phyloP scores from a whole-genome alignment of 352 stramenopile species.

The Phytopythium oedochilum region DNA sequence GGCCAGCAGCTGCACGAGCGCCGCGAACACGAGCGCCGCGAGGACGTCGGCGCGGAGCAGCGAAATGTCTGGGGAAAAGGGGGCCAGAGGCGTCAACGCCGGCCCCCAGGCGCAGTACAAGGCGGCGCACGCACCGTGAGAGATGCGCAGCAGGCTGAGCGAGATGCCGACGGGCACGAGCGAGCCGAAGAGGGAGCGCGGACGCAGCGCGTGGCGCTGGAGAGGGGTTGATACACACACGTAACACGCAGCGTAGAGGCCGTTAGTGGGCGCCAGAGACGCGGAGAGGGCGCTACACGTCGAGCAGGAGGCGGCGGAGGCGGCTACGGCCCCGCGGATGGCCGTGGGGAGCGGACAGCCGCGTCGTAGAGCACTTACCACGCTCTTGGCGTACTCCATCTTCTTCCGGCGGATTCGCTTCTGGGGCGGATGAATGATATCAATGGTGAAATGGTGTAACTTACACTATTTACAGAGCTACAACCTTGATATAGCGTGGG shows the following conservation, averaged over 20 bases:
- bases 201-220: conserved; percentile 44
- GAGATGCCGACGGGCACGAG: conserved; percentile 43
- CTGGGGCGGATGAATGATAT: too few relatives aligned
- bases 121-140: conserved; percentile 7
- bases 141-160: conserved; percentile 43
- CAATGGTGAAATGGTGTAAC: too few relatives aligned
- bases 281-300: not conserved
- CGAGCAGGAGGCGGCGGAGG: not conserved
- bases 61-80: conserved; percentile 13
- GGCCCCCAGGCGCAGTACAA: not conserved
- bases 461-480: not conserved
- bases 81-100: not conserved
- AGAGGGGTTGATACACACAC: too few relatives aligned
- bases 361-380: conserved; percentile 20
- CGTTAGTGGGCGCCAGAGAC: not conserved
- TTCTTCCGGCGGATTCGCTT: not conserved
- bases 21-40: conserved; percentile 28
- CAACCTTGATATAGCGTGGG: not conserved
- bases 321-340: not conserved
- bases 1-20: conserved; percentile 61
- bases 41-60: conserved; percentile 38
- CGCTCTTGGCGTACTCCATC: conserved; percentile 65
- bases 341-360: too few relatives aligned
- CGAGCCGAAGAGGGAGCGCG: conserved; percentile 55
- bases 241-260: too few relatives aligned